Evolutionary conservation across 805 yeast species (phyloP), one percentile per base, ranked within the genome.

Genomic region (Cyberlindnera veronae): DNA sequence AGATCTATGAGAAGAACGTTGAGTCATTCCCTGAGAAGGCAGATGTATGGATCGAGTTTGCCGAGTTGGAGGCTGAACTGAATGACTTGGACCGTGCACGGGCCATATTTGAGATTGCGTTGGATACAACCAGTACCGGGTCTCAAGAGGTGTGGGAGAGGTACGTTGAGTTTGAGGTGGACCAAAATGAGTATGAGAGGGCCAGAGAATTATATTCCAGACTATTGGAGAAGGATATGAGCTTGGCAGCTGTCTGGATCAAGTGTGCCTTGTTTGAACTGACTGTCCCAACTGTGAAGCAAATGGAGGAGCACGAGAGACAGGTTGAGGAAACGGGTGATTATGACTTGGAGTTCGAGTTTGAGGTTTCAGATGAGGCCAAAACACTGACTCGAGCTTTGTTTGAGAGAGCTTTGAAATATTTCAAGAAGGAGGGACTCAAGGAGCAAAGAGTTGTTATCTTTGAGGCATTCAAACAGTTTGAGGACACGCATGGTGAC

Each of bases 11-110:
- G 48, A 80, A 77, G 53, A 76, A 74, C 64, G 47, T 85, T n/a
- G 81, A 77, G 48, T 49, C 55, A 2, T 71, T 66, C 48, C 71
- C 80, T 0, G 41, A 48, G 3, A 45, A 67, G 7, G 54, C 68
- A 1, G 55, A 61, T 4, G 67, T 75, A 0, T 80, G 97, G 82
- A 53, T 74, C 3, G 70, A 72, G 5, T 89, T 77, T 62, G 81
- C 90, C 2, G 72, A 71, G 4, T 70, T 90, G 48, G 98, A 91
- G 59, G 67, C 64, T 36, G 66, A 66, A 18, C 58, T 86, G 19
- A 84, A 81, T 15, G 97, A 93, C 43, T 58, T 66, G 28, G 83
- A 77, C 3, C 66, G 98, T 36, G 74, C 81, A n/a, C 64, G 76
- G 19, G 81, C 77, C 0, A 70, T 91, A 4, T 82, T 66, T 50